Conservation (phyloP, 768 basidiomycete genomes). For the Lactifluus subvellereus region DNA sequence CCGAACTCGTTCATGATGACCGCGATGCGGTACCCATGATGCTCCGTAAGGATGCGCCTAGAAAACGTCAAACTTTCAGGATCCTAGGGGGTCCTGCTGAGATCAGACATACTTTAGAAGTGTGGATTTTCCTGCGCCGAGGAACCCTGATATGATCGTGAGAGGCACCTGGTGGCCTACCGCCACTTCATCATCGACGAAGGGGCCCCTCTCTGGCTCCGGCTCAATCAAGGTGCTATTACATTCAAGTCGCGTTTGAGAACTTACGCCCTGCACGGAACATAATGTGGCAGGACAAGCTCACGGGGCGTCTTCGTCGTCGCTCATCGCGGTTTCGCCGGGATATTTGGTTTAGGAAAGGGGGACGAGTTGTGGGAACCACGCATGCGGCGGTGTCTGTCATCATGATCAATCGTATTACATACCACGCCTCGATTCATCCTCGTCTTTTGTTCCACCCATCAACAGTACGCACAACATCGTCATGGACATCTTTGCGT, state of each 20-base stretch:
- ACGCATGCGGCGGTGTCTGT: not conserved
- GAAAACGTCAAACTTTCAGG: not conserved
- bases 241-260: not conserved
- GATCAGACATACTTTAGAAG: constrained; percentile 60
- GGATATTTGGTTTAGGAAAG: not conserved
- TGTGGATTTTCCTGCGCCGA: constrained; percentile 94
- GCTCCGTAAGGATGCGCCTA: constrained; percentile 84
- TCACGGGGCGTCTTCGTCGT: constrained; percentile 19
- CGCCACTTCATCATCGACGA: not conserved
- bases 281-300: not conserved
- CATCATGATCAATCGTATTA: not conserved
- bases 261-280: not conserved
- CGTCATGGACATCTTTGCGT: constrained; percentile 6
- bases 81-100: not conserved
- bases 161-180: constrained; percentile 57
- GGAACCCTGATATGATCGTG: constrained; percentile 91
- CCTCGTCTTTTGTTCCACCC: not conserved
- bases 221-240: constrained; percentile 13
- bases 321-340: constrained; percentile 4
- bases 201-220: not conserved
- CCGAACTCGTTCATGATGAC: constrained; percentile 99
- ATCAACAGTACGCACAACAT: not conserved
- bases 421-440: not conserved
- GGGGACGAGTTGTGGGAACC: constrained; percentile 4
- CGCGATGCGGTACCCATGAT: constrained; percentile 93